These are phyloP conservation scores for Capsicum rhomboideum DNA, from an alignment of 257 asterid genomes.

Conservation along the genomic window DNA sequence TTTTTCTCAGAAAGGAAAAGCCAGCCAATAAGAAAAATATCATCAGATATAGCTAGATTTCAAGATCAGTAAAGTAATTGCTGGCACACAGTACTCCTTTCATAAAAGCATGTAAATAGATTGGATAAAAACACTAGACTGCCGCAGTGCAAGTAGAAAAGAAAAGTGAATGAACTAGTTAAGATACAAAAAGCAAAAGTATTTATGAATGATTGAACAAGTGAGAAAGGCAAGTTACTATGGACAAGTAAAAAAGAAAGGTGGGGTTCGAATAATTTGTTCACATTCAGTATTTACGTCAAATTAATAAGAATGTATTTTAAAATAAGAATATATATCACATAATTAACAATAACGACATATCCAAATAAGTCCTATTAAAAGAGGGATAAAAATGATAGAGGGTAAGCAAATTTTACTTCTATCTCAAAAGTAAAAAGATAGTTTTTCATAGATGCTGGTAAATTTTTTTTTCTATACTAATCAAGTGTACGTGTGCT, in stretches of 20 bases:
- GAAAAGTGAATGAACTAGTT: not conserved
- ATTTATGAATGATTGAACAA: constrained; percentile 8
- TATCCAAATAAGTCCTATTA: no score
- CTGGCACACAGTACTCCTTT: not conserved
- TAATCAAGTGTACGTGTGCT: no score
- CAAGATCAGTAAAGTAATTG: not conserved
- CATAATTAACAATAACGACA: no score
- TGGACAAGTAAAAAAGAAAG: not conserved
- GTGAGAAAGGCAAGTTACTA: not conserved
- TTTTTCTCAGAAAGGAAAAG: not conserved
- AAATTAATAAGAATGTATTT: not conserved
- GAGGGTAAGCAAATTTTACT: no score
- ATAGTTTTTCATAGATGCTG: no score
- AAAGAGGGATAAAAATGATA: no score
- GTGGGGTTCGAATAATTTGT: not conserved
- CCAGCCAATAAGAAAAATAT: not conserved
- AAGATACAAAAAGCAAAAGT: constrained; percentile 10
- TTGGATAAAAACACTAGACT: not conserved
- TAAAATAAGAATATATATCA: no score
- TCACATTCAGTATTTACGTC: not conserved
- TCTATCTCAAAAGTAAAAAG: no score
- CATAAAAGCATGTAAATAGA: not conserved
- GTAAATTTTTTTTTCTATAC: no score
- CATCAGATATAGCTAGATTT: not conserved
- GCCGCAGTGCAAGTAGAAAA: not conserved